Evolutionary conservation across 2,329 filamentous ascomycete species (phyloP), one percentile per base, ranked within the genome.

Genomic region (Fusarium sp.): DNA sequence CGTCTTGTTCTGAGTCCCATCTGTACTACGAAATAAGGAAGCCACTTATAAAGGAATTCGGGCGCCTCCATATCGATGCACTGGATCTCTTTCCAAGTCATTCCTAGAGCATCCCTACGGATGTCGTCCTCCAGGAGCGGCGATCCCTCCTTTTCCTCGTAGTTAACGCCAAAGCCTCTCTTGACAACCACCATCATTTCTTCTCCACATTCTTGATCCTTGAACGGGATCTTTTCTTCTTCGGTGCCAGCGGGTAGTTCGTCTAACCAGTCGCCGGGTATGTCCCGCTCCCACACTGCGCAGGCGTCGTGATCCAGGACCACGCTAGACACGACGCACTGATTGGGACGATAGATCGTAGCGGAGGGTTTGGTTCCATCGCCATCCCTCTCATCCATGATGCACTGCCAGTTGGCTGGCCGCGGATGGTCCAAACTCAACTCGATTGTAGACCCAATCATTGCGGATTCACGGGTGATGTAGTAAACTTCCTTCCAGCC

Each of bases 351-450:
- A 43, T n/a, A n/a, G 10, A 43, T 20, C 10, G 5, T 43, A 10
- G 12, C n/a, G 20, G 38, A 20, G n/a, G n/a, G 38, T 20, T 43
- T 20, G 1, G 38, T 12, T 20, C 20, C 38, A 20, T 6, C 11
- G 11, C 47, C 47, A 32, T 54, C 47, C 17, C 27, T 54, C 4
- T 5, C 17, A 8, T 54, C 5, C 17, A 54, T 54, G 3, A 12
- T 6, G 11, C 25, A 3, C 27, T 54, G 10, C 47, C 27, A 54
- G 9, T 30, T 10, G 2, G 9, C 25, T 20, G 47, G 47, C 11
- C 32, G 47, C 6, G 27, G 0, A 6, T 14, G 27, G 15, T 3
- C 5, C n/a, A n/a, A 8, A 14, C 8, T 4, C 15, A 1, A 2
- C 4, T 4, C 3, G 6, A n/a, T 7, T 6, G 11, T 10, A 22